Base-by-base conservation (phyloP, 2,329 filamentous ascomycete species). In the Rutstroemia sp. region DNA sequence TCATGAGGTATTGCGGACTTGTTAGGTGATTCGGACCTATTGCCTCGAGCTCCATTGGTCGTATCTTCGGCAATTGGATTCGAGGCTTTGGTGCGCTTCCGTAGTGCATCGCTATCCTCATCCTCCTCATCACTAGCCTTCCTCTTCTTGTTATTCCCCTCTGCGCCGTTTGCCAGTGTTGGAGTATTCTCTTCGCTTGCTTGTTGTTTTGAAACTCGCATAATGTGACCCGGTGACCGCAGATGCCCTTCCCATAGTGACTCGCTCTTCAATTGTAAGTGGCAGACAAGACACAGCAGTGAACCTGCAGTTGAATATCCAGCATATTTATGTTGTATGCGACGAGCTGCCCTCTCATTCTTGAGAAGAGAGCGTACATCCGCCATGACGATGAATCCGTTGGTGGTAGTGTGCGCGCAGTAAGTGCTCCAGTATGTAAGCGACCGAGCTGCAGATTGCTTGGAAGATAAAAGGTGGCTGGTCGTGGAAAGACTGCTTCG, bases 291-390 rank as follows among this genome's bases (percentile, higher is more conserved):
- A 73, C 87, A 91, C 27, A 83, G 73, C 0, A 90, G 79, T 65
- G 82, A 85, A 59, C 86, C 86, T 14, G 81, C 76, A 61, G 83
- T 79, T 5, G 85, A 83, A 73, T 90, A 90, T 54, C 78, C 75
- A 44, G 86, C 85, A 64, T 86, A 77, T 4, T 86, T 82, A 65
- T 90, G 85, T 52, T 84, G 79, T 65, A 92, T 84, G 62, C 87
- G 82, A 57, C 90, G 84, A 60, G 86, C 81, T 56, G 84, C 83
- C 62, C 89, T 84, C 71, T 92, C 87, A 67, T 85, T 86, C 64
- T 88, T 87, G 57, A 95, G 79, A 49, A 95, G 81, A 38, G 88
- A 82, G 65, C 90, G 86, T 25, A 90, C 86, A 71, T 95, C 89
- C 63, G 88, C 79, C 88, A 94, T 92, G 27, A 16, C 44, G 16